Percentiles rank a stretch among this genome's conserved stretches.
phyloP scores from a whole-genome alignment of 2,329 filamentous ascomycete genomes.

The Trichoderma sp. region DNA sequence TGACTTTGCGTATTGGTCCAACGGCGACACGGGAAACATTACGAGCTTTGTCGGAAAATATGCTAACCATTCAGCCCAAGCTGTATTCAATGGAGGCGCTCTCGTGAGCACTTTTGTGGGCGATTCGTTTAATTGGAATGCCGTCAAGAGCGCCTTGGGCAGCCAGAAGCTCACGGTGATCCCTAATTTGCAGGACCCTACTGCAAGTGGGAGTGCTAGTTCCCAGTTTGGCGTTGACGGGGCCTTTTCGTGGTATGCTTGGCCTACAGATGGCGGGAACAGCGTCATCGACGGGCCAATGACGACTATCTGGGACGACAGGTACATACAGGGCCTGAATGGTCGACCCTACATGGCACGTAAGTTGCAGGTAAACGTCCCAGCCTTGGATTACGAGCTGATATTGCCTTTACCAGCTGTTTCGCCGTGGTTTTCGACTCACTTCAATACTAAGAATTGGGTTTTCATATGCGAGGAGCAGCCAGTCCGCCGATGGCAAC shows the following conservation, averaged over 20 bases:
- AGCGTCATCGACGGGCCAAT: slow-evolving; percentile 30
- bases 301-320: slow-evolving; percentile 30
- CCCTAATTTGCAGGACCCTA: slow-evolving; percentile 30
- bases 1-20: slow-evolving; percentile 32
- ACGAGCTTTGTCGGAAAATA: slow-evolving; percentile 28
- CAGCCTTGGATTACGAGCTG: background rate
- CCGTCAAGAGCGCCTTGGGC: slow-evolving; percentile 27
- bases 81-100: slow-evolving; percentile 29
- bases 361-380: slow-evolving; percentile 15
- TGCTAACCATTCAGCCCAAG: slow-evolving; percentile 27
- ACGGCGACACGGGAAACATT: slow-evolving; percentile 29
- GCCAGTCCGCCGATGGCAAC: slow-evolving; percentile 30
- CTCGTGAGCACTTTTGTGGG: slow-evolving; percentile 32
- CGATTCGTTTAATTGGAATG: slow-evolving; percentile 30
- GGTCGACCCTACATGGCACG: slow-evolving; percentile 31
- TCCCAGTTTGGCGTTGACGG: slow-evolving; percentile 29
- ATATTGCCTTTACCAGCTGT: slow-evolving; percentile 24
- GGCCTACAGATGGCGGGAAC: slow-evolving; percentile 31
- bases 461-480: slow-evolving; percentile 32
- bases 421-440: slow-evolving; percentile 32
- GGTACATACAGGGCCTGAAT: slow-evolving; percentile 26
- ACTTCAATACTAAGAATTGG: slow-evolving; percentile 32
- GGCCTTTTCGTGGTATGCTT: slow-evolving; percentile 31
- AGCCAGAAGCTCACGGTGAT: slow-evolving; percentile 29
- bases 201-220: slow-evolving; percentile 17